phyloP scores from a whole-genome alignment of 2,329 filamentous ascomycete genomes.

The Beauveria caledonica region DNA sequence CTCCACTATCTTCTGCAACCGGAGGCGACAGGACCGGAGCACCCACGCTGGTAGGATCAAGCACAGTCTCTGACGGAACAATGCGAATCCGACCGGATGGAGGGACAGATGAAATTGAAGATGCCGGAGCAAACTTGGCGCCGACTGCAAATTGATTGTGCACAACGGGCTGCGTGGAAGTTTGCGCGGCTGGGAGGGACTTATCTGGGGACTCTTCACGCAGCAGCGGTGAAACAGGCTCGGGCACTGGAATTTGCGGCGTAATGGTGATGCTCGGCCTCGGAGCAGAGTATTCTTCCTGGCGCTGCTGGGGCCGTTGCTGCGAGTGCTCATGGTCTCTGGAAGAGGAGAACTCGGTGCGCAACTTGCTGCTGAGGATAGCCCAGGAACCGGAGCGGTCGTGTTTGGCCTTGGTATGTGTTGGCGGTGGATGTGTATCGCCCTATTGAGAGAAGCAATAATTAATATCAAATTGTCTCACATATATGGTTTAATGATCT shows the following conservation, averaged over 20 bases:
- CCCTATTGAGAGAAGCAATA: constrained; percentile 26
- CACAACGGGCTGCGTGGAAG: not conserved
- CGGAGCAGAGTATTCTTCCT: not conserved
- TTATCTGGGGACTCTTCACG: constrained; percentile 13
- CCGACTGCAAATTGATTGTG: not conserved
- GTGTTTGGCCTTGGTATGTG: constrained; percentile 27
- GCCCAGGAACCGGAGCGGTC: constrained; percentile 39
- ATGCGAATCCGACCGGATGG: constrained; percentile 16
- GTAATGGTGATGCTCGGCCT: constrained; percentile 10
- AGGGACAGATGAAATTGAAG: constrained; percentile 2
- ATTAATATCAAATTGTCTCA: constrained; percentile 28
- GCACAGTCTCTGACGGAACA: constrained; percentile 15
- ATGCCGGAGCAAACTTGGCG: not conserved
- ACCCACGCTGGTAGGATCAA: not conserved
- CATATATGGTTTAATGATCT: constrained; percentile 16
- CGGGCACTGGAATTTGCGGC: constrained; percentile 18
- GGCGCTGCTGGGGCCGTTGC: constrained; percentile 9
- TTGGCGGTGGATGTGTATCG: constrained; percentile 27
- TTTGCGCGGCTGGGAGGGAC: not conserved
- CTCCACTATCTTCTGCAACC: constrained; percentile 1
- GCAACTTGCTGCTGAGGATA: constrained; percentile 28
- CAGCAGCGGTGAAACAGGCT: constrained; percentile 26
- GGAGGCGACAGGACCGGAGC: not conserved
- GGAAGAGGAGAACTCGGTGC: constrained; percentile 8
- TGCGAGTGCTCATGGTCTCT: constrained; percentile 1